Conservation (phyloP, 1,284 basidiomycete species). For the Athelia sp. region DNA sequence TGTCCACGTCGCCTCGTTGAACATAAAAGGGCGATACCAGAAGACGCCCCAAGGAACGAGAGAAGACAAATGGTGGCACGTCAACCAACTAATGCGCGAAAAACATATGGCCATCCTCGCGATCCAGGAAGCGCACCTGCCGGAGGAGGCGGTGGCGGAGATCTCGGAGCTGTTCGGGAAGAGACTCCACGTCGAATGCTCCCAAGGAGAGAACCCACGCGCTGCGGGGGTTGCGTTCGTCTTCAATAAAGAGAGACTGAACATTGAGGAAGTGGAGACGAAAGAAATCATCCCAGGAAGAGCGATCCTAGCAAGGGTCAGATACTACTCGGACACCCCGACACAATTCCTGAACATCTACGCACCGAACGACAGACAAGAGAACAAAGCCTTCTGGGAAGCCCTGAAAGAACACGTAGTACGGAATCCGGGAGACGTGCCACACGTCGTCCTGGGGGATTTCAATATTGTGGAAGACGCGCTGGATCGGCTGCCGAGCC, state of each 20-base stretch:
- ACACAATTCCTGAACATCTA: slow-evolving; percentile 27
- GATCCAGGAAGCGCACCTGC: slow-evolving; percentile 23
- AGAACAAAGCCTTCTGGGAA: slow-evolving; percentile 26
- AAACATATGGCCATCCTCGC: slow-evolving; percentile 17
- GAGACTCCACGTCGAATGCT: slow-evolving; percentile 7
- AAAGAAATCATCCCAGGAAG: slow-evolving; percentile 24
- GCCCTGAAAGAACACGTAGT: slow-evolving; percentile 9
- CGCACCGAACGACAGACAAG: slow-evolving; percentile 24
- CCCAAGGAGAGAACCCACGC: slow-evolving; percentile 9
- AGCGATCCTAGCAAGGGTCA: slow-evolving; percentile 17
- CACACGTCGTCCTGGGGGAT: slow-evolving; percentile 33
- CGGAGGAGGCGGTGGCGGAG: background rate
- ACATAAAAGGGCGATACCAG: background rate
- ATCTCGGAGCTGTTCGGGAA: slow-evolving; percentile 9
- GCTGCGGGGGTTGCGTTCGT: slow-evolving; percentile 26
- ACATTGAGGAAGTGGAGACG: slow-evolving; percentile 4
- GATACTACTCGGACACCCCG: slow-evolving; percentile 11
- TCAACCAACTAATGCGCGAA: slow-evolving; percentile 15
- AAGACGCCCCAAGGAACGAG: no score
- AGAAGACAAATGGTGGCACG: slow-evolving; percentile 17
- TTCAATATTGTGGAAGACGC: slow-evolving; percentile 36
- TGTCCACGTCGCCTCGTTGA: background rate
- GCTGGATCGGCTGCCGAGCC: slow-evolving; percentile 26
- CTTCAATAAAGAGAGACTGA: slow-evolving; percentile 23
- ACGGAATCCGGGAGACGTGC: slow-evolving; percentile 7